A percentile compares a stretch with the other conserved stretches of the same genome.
Evolutionary conservation across 2,329 filamentous ascomycete genomes (phyloP).

Genomic region (Lecanicillium sp.): DNA sequence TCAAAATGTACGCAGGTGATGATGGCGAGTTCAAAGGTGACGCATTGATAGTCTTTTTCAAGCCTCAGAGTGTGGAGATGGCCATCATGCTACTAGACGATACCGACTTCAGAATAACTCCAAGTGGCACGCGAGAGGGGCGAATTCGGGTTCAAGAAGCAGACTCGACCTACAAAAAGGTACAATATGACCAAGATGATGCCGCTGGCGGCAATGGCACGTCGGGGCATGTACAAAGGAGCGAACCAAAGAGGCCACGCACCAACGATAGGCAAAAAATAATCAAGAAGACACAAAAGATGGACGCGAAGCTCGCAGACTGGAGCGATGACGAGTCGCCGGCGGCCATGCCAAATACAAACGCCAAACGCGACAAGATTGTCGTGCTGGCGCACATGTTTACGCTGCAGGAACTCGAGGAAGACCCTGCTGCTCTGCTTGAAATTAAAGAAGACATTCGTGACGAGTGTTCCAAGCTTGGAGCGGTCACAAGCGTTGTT

Average conservation of each 20-base stretch:
- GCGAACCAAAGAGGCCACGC: slow-evolving; percentile 32
- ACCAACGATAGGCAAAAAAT: slow-evolving; percentile 72
- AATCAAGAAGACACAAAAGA: slow-evolving; percentile 82
- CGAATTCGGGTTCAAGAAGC: slow-evolving; percentile 77
- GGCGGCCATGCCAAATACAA: slow-evolving; percentile 30
- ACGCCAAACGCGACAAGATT: slow-evolving; percentile 60
- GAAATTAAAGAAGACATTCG: slow-evolving; percentile 94
- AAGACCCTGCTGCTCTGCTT: slow-evolving; percentile 72
- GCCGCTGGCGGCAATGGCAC: slow-evolving; percentile 13
- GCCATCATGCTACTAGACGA: slow-evolving; percentile 76
- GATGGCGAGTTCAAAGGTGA: slow-evolving; percentile 87
- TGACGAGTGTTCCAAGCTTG: slow-evolving; percentile 80
- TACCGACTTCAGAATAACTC: slow-evolving; percentile 64
- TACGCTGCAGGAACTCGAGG: slow-evolving; percentile 72
- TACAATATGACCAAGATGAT: slow-evolving; percentile 51
- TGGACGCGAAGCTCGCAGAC: slow-evolving; percentile 85
- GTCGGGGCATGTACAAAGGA: slow-evolving; percentile 17
- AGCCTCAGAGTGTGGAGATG: slow-evolving; percentile 83
- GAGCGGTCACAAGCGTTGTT: slow-evolving; percentile 82
- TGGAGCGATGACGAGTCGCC: slow-evolving; percentile 86
- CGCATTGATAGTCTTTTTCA: slow-evolving; percentile 88
- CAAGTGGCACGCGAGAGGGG: slow-evolving; percentile 43
- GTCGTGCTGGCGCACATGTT: slow-evolving; percentile 94
- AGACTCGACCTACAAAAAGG: slow-evolving; percentile 86
- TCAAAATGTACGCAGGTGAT: slow-evolving; percentile 85